phyloP scores from a whole-genome alignment of 2,329 filamentous ascomycete species.

The Colletotrichum camelliae region DNA sequence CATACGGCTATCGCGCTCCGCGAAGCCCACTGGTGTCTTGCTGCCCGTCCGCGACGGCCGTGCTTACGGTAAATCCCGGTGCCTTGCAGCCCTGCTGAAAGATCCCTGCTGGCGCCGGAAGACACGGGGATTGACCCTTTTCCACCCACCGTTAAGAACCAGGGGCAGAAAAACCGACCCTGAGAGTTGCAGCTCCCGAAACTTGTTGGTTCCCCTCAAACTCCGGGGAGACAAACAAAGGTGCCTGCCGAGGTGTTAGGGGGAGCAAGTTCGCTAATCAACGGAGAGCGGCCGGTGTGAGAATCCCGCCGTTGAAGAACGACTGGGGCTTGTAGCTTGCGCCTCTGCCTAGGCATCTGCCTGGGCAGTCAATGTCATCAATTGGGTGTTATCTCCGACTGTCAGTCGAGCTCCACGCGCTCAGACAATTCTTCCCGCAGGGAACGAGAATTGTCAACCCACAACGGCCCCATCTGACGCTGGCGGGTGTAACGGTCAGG shows the following conservation, averaged over 20 bases:
- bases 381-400: neutral
- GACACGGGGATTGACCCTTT: neutral
- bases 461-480: neutral
- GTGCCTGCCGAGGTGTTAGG: neutral
- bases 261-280: neutral
- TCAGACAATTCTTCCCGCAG: neutral
- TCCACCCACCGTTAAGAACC: neutral
- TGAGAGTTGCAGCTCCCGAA: neutral
- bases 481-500: neutral
- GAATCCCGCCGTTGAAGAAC: neutral
- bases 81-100: neutral
- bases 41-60: neutral
- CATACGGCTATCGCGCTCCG: neutral
- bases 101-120: neutral
- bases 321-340: neutral
- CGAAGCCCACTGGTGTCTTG: neutral
- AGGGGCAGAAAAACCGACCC: neutral
- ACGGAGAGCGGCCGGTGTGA: neutral
- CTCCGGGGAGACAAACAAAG: neutral
- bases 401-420: neutral
- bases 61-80: neutral
- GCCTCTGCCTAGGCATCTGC: neutral
- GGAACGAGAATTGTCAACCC: constrained; percentile 16
- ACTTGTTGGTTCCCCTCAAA: neutral
- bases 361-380: neutral